Conservation (phyloP, 75 land plant genomes). For the Cunninghamia lanceolata region DNA sequence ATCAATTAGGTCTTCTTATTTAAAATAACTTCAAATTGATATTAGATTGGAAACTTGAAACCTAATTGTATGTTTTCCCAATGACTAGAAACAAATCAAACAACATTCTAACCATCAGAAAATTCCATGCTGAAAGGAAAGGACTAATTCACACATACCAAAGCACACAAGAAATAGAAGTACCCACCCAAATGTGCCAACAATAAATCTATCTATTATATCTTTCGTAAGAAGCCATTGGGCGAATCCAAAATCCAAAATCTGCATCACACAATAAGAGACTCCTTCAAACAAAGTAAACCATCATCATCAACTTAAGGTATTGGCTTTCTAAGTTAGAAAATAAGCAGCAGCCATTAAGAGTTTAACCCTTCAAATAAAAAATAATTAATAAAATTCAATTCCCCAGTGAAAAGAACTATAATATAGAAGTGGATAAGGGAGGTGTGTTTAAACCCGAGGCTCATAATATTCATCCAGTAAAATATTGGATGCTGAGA, state of each 20-base stretch:
- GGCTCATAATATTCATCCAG: slow-evolving; percentile 65
- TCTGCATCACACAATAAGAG: slow-evolving; percentile 30
- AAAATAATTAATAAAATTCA: not conserved
- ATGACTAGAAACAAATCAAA: not conserved
- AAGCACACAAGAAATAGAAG: not conserved
- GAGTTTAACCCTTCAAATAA: not conserved
- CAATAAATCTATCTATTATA: slow-evolving; percentile 78
- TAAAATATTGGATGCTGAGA: slow-evolving; percentile 69
- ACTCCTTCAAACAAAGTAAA: not conserved
- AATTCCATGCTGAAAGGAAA: not conserved
- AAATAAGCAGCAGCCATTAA: not conserved
- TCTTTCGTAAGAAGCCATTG: slow-evolving; percentile 93
- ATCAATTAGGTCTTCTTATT: not conserved
- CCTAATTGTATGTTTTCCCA: not conserved
- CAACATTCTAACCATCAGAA: not conserved
- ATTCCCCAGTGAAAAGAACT: not conserved
- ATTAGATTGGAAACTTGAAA: not conserved
- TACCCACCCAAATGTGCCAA: slow-evolving; percentile 93
- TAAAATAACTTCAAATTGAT: not conserved
- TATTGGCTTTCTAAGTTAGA: too few relatives aligned
- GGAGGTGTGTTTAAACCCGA: slow-evolving; percentile 28
- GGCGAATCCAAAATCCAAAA: slow-evolving; percentile 89
- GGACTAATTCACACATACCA: slow-evolving; percentile 2
- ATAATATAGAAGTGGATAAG: too few relatives aligned
- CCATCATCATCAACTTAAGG: not conserved